Evolutionary conservation across 2,329 filamentous ascomycete species (phyloP).

Genomic region (Fusarium sp.): DNA sequence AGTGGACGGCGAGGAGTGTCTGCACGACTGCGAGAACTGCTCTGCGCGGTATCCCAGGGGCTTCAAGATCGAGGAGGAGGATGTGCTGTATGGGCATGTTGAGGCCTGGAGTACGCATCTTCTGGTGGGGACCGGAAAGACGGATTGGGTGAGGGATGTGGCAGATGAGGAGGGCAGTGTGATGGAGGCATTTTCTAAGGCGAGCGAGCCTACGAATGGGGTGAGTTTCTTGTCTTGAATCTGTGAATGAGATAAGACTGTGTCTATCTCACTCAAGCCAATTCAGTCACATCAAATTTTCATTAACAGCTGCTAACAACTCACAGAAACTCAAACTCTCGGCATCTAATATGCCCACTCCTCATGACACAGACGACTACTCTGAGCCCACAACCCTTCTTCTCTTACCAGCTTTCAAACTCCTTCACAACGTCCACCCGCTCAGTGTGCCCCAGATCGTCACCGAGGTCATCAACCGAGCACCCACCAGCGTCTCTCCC

Average conservation of each 20-base stretch:
- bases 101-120: slow-evolving; percentile 91
- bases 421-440: slow-evolving; percentile 87
- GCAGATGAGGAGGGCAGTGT: slow-evolving; percentile 88
- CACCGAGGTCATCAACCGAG: slow-evolving; percentile 74
- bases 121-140: slow-evolving; percentile 93
- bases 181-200: slow-evolving; percentile 79
- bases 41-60: slow-evolving; percentile 79
- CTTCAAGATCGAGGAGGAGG: slow-evolving; percentile 81
- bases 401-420: slow-evolving; percentile 85
- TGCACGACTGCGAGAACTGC: slow-evolving; percentile 88
- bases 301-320: slow-evolving; percentile 6
- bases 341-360: slow-evolving; percentile 89
- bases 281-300: background rate
- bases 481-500: slow-evolving; percentile 80
- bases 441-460: slow-evolving; percentile 79
- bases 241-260: background rate
- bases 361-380: slow-evolving; percentile 73
- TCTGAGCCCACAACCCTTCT: slow-evolving; percentile 81
- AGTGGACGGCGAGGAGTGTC: slow-evolving; percentile 88
- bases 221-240: slow-evolving; percentile 61
- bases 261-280: background rate
- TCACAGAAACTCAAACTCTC: slow-evolving; percentile 86
- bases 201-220: slow-evolving; percentile 73
- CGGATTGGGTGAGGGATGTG: slow-evolving; percentile 93
- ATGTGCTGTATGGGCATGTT: slow-evolving; percentile 86